phyloP scores from a whole-genome alignment of 768 basidiomycete genomes.

The Guyanaporus albipodus region DNA sequence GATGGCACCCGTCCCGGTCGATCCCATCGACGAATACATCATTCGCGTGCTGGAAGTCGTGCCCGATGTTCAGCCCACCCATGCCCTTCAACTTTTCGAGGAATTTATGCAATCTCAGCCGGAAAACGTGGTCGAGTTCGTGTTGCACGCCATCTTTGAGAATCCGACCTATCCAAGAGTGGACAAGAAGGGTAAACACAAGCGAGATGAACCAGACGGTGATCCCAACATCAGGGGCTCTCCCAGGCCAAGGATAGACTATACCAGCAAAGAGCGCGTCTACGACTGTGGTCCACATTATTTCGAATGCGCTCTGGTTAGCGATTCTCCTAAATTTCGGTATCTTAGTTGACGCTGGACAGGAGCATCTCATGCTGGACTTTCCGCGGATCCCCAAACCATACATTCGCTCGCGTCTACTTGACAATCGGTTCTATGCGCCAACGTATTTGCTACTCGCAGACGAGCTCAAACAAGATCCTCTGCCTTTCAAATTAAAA shows the following conservation, averaged over 20 bases:
- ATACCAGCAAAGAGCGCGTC: slow-evolving; percentile 43
- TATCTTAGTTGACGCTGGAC: not conserved
- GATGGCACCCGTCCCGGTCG: slow-evolving; percentile 12
- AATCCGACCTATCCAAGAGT: slow-evolving; percentile 55
- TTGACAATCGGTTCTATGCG: slow-evolving; percentile 49
- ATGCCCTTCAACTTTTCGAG: slow-evolving; percentile 48
- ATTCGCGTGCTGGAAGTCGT: slow-evolving; percentile 62
- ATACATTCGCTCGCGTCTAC: slow-evolving; percentile 47
- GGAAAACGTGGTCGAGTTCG: slow-evolving; percentile 43
- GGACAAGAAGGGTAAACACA: slow-evolving; percentile 46
- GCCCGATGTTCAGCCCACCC: slow-evolving; percentile 62
- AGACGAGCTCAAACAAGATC: slow-evolving; percentile 29
- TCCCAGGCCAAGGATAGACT: slow-evolving; percentile 50
- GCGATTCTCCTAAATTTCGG: not conserved
- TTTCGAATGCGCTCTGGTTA: slow-evolving; percentile 48
- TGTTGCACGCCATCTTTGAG: slow-evolving; percentile 63
- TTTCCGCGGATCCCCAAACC: slow-evolving; percentile 57
- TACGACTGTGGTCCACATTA: slow-evolving; percentile 45
- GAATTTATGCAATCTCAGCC: slow-evolving; percentile 36
- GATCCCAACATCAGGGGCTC: slow-evolving; percentile 21
- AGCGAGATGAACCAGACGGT: slow-evolving; percentile 31
- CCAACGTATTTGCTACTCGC: slow-evolving; percentile 56
- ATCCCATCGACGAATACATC: slow-evolving; percentile 30
- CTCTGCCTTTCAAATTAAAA: slow-evolving; percentile 39
- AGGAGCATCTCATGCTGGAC: slow-evolving; percentile 52